Percentiles rank a stretch among this genome's conserved stretches.
These are phyloP conservation scores for Trametes maxima DNA, from an alignment of 768 basidiomycete genomes.

Conservation along the genomic window DNA sequence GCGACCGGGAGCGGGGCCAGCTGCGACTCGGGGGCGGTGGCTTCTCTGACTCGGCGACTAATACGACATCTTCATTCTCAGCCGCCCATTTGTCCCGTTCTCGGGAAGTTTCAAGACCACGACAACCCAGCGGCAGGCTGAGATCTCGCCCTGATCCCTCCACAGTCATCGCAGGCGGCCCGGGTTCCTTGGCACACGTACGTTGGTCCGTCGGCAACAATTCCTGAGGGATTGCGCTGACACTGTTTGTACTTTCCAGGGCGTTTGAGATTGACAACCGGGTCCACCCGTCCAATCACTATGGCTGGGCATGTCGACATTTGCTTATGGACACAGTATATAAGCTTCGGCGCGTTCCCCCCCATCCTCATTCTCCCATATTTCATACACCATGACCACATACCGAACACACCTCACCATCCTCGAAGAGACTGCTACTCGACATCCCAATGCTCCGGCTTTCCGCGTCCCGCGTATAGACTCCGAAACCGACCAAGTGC, in stretches of 20 bases:
- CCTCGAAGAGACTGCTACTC: conserved; percentile 57
- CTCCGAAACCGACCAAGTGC: conserved; percentile 43
- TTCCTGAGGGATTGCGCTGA: conserved; percentile 15
- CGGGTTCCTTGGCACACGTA: conserved; percentile 5
- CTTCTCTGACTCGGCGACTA: conserved; percentile 21
- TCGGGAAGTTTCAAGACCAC: conserved; percentile 13
- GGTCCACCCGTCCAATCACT: conserved; percentile 21
- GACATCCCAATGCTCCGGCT: conserved; percentile 51
- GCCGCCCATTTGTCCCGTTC: conserved; percentile 6
- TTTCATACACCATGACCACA: conserved; percentile 24
- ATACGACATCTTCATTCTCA: conserved; percentile 12
- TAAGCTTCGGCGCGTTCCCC: conserved; percentile 4
- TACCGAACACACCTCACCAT: conserved; percentile 56
- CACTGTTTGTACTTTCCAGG: conserved; percentile 19
- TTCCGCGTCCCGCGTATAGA: conserved; percentile 62
- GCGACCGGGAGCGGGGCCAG: background rate
- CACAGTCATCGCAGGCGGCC: conserved; percentile 9
- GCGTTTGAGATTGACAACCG: conserved; percentile 25
- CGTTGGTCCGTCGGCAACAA: conserved; percentile 6
- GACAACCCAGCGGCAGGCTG: conserved; percentile 4
- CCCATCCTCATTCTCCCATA: conserved; percentile 14
- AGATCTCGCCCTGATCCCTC: conserved; percentile 16
- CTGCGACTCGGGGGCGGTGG: conserved; percentile 10
- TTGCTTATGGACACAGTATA: conserved; percentile 21
- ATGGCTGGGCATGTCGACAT: conserved; percentile 18